Evolutionary conservation across 148 eudicot genomes (phyloP).

Genomic region (Rhododendron simsii): DNA sequence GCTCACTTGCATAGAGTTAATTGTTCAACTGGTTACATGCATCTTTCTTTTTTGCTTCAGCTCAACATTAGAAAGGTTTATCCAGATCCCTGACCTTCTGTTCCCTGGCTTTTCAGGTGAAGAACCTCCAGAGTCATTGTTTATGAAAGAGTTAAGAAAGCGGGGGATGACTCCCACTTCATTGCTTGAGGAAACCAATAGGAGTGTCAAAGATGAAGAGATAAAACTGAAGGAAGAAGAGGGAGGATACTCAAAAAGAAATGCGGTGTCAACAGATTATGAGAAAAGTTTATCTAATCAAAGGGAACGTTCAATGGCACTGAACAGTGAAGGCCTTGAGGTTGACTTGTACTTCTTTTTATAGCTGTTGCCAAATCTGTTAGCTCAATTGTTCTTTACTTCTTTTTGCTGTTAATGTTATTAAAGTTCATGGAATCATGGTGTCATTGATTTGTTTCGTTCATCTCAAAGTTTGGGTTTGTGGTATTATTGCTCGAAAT

Average conservation of each 20-base stretch:
- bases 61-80: not conserved
- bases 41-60: not conserved
- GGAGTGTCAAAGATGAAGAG: constrained; percentile 46
- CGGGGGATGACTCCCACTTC: constrained; percentile 85
- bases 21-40: not conserved
- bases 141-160: constrained; percentile 88
- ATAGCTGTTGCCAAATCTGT: not conserved
- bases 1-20: not conserved
- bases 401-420: not conserved
- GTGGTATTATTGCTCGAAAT: not conserved
- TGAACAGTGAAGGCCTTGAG: constrained; percentile 99
- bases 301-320: constrained; percentile 84
- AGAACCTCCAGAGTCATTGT: constrained; percentile 91
- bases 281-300: constrained; percentile 64
- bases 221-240: constrained; percentile 51
- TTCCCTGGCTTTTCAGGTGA: constrained; percentile 51
- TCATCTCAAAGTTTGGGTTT: not conserved
- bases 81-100: not conserved
- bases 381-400: not conserved
- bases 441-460: not conserved
- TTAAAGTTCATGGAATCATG: not conserved
- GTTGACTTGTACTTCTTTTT: constrained; percentile 21
- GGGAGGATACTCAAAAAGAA: constrained; percentile 51
- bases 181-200: constrained; percentile 72
- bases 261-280: constrained; percentile 46